Evolutionary conservation across 2,329 filamentous ascomycete genomes (phyloP), one percentile per base, ranked within the genome.

Genomic region (Pseudopithomyces chartarum): DNA sequence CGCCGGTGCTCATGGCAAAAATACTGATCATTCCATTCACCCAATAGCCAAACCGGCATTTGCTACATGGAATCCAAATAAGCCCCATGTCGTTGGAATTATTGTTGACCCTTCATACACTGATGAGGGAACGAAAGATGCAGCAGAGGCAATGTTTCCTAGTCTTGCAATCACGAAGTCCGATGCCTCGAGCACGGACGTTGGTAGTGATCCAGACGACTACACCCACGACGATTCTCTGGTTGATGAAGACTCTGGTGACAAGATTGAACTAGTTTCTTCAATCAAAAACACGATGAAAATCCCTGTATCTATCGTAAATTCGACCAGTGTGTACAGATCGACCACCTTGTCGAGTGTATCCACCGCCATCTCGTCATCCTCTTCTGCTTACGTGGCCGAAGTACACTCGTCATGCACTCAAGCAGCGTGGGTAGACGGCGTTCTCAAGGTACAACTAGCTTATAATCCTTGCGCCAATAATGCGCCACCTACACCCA

Each of bases 1-100:
- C 10, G n/a, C 13, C 3, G n/a, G 17, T 10, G 7, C 38, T 4
- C 2, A 5, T 10, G 38, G 15, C 13, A 40, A 40, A 40, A 4
- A 17, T n/a, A 40, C 34, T n/a, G 13, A n/a, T n/a, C n/a, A 10
- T 17, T 40, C 15, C 15, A 19, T 40, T 40, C 15, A 17, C 17
- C 4, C 17, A 19, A 6, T 10, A 4, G n/a, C n/a, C 2, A 40
- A 40, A 10, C 15, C 4, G 2, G 12, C 17, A 8, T 8, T 29
- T 29, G 26, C 26, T 4, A 29, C 26, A 29, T 29, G 26, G 15
- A 69, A 45, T 67, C 58, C 13, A 61, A 62, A 33, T 67, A 58
- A 5, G 64, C 69, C 51, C 38, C 46, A n/a, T 29, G 36, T 12
- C n/a, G 2, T 40, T 17, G 38, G 19, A 40, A 17, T 5, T 40